Conservation (phyloP, 352 stramenopile species). For the Phytophthora rubi region DNA sequence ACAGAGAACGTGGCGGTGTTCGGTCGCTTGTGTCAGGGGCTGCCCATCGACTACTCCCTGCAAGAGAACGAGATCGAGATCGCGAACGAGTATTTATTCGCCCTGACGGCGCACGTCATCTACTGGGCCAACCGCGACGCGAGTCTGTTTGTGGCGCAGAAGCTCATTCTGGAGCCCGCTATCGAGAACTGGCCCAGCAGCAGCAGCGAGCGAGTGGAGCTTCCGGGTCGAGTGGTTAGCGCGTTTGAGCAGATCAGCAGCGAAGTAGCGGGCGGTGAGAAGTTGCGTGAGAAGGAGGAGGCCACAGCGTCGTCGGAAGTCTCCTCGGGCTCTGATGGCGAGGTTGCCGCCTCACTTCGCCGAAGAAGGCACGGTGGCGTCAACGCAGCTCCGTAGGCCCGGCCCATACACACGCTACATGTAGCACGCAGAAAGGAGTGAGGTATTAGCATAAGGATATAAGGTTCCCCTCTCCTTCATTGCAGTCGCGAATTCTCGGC, state of each 20-base stretch:
- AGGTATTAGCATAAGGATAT: background rate
- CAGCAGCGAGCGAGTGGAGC: background rate
- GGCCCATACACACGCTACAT: background rate
- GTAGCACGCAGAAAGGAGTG: background rate
- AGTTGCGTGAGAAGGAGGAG: conserved; percentile 42
- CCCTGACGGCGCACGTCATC: conserved; percentile 91
- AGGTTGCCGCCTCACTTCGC: conserved; percentile 20
- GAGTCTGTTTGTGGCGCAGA: conserved; percentile 91
- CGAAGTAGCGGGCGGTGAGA: conserved; percentile 13
- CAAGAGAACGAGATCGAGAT: conserved; percentile 95
- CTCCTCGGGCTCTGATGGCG: conserved; percentile 36
- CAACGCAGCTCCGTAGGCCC: conserved; percentile 1
- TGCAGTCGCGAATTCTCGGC: background rate
- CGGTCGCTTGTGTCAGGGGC: conserved; percentile 67
- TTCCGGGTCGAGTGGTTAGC: background rate
- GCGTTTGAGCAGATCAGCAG: conserved; percentile 14
- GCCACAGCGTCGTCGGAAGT: conserved; percentile 47
- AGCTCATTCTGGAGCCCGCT: conserved; percentile 83
- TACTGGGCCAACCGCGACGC: conserved; percentile 94
- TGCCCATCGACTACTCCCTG: conserved; percentile 88
- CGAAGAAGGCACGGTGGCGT: conserved; percentile 17
- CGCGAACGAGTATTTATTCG: conserved; percentile 94
- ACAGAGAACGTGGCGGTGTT: conserved; percentile 61
- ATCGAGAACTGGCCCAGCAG: conserved; percentile 29
- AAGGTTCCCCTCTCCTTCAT: background rate